A percentile compares a stretch with the other conserved stretches of the same genome.
These are phyloP conservation scores for Salix udensis DNA, from an alignment of 345 rosid species.

Conservation along the genomic window DNA sequence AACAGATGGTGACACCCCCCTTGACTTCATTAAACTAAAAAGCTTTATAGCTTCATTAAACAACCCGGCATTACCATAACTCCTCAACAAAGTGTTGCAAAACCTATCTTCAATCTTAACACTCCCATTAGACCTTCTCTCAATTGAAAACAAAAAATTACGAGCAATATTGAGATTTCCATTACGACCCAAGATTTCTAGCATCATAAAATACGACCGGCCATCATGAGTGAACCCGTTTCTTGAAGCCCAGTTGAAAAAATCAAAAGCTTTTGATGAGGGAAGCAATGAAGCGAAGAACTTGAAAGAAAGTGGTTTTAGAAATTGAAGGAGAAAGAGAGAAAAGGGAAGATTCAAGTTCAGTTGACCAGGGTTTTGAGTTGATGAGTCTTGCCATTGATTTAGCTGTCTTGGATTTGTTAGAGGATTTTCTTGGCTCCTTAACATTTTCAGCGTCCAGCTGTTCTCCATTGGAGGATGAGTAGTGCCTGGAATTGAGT, in stretches of 20 bases:
- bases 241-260: constrained; percentile 57
- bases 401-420: constrained; percentile 46
- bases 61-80: constrained; percentile 63
- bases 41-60: constrained; percentile 66
- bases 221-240: constrained; percentile 46
- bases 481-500: background rate
- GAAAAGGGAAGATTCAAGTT: constrained; percentile 55
- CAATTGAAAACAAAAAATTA: constrained; percentile 65
- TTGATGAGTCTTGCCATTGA: constrained; percentile 53
- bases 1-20: constrained; percentile 64
- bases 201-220: constrained; percentile 59
- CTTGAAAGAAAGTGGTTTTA: constrained; percentile 49
- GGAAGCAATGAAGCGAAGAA: constrained; percentile 48
- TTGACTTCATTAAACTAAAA: constrained; percentile 55
- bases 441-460: background rate
- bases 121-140: constrained; percentile 49
- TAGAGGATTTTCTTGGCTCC: constrained; percentile 15
- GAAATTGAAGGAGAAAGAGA: constrained; percentile 47
- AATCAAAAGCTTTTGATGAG: constrained; percentile 55
- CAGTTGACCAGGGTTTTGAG: constrained; percentile 50
- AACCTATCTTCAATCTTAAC: constrained; percentile 58
- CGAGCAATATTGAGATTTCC: constrained; percentile 69
- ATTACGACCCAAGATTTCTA: constrained; percentile 55
- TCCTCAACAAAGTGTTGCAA: constrained; percentile 70
- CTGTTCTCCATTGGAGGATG: background rate